These are phyloP conservation scores for Xerocomus nothofagi DNA, from an alignment of 1,284 basidiomycete genomes.

Conservation along the genomic window DNA sequence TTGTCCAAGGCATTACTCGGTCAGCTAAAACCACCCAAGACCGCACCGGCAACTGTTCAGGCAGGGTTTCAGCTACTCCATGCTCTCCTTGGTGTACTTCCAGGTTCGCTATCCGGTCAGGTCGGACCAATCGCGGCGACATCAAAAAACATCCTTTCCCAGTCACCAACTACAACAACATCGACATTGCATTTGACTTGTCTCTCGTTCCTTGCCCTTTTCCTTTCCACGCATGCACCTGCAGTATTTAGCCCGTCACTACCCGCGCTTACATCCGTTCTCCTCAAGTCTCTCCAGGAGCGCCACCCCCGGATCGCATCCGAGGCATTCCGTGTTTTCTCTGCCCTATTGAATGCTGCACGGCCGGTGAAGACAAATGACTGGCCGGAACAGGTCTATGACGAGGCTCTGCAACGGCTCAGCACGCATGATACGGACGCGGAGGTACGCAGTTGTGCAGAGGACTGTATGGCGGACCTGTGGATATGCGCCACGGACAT, in stretches of 20 bases:
- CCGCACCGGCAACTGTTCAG: conserved; percentile 76
- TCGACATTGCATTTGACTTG: conserved; percentile 78
- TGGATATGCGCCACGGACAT: conserved; percentile 85
- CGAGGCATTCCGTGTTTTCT: conserved; percentile 82
- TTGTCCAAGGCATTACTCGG: conserved; percentile 82
- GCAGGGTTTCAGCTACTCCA: conserved; percentile 82
- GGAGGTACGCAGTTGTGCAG: conserved; percentile 83
- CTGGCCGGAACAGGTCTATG: conserved; percentile 73
- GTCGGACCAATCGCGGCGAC: conserved; percentile 61
- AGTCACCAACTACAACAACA: conserved; percentile 64
- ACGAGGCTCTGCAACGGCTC: conserved; percentile 71
- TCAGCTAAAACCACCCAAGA: conserved; percentile 82
- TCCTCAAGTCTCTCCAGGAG: conserved; percentile 72
- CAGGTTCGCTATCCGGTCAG: conserved; percentile 79
- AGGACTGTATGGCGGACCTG: conserved; percentile 82
- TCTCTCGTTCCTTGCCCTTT: conserved; percentile 81
- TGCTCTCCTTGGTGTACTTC: conserved; percentile 76
- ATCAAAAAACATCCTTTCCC: conserved; percentile 62
- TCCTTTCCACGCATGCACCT: conserved; percentile 81
- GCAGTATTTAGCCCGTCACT: conserved; percentile 64
- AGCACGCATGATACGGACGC: conserved; percentile 85
- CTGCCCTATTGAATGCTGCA: conserved; percentile 62
- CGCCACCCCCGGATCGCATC: conserved; percentile 76
- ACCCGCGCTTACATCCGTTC: conserved; percentile 64
- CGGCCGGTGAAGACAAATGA: conserved; percentile 59